Conservation (phyloP, 805 yeast species). For the Nakazawaea anatomiae region DNA sequence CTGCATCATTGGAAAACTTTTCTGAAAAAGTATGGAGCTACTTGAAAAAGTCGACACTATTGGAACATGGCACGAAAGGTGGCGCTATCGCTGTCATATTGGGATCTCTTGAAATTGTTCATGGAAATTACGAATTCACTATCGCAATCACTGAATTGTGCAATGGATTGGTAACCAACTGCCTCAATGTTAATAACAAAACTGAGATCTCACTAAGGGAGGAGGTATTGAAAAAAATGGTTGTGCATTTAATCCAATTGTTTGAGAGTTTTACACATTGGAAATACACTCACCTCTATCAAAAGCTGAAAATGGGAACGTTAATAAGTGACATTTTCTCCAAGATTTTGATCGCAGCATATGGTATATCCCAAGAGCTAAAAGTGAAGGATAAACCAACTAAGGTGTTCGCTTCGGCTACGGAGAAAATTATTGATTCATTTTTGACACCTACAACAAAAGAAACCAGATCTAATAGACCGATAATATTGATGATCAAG, state of each 20-base stretch:
- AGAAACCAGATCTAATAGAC: slow-evolving; percentile 47
- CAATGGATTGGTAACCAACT: slow-evolving; percentile 44
- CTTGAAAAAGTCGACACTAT: slow-evolving; percentile 57
- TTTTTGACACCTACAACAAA: slow-evolving; percentile 50
- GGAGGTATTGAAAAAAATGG: slow-evolving; percentile 48
- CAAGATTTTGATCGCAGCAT: slow-evolving; percentile 45
- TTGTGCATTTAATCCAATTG: slow-evolving; percentile 53
- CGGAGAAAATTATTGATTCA: slow-evolving; percentile 43
- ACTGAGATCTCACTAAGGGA: slow-evolving; percentile 39
- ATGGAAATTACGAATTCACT: slow-evolving; percentile 63
- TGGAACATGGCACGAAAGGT: slow-evolving; percentile 57
- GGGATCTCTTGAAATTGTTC: slow-evolving; percentile 67
- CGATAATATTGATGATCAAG: slow-evolving; percentile 47
- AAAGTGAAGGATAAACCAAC: slow-evolving; percentile 34
- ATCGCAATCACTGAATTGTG: slow-evolving; percentile 52
- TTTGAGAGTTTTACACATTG: slow-evolving; percentile 73
- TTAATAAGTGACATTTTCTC: slow-evolving; percentile 48
- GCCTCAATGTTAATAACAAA: slow-evolving; percentile 33
- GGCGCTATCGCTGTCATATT: slow-evolving; percentile 57
- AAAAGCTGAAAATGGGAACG: slow-evolving; percentile 58
- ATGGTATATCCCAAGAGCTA: slow-evolving; percentile 42
- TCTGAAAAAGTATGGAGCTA: slow-evolving; percentile 78
- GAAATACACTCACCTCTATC: slow-evolving; percentile 51
- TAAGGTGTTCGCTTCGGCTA: slow-evolving; percentile 43
- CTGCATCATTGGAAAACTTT: slow-evolving; percentile 38